Evolutionary conservation across 2,329 filamentous ascomycete species (phyloP).

Genomic region (Blastomyces silverae): DNA sequence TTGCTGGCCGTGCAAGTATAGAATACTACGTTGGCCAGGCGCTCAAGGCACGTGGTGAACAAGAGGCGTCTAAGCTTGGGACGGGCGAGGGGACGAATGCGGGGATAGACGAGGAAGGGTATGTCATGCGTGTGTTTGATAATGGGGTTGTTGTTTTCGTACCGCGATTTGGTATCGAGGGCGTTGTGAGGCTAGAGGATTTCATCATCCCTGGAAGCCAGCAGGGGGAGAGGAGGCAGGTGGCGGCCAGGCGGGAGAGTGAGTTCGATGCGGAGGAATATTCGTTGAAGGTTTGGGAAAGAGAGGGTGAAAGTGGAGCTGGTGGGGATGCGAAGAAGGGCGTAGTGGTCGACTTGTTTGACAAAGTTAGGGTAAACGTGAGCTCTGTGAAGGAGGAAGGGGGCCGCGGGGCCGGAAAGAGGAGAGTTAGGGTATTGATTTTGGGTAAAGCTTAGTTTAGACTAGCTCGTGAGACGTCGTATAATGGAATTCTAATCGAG

Average conservation of each 20-base stretch:
- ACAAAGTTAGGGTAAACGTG: constrained; percentile 82
- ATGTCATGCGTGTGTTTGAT: constrained; percentile 94
- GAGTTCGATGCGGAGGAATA: constrained; percentile 84
- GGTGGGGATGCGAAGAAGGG: constrained; percentile 36
- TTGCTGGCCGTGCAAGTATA: constrained; percentile 86
- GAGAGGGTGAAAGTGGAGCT: constrained; percentile 44
- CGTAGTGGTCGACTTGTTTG: constrained; percentile 71
- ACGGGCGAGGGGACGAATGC: constrained; percentile 25
- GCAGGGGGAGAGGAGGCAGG: constrained; percentile 23
- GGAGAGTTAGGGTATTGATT: constrained; percentile 50
- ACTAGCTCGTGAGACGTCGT: not conserved
- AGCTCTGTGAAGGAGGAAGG: constrained; percentile 84
- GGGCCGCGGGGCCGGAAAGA: constrained; percentile 73
- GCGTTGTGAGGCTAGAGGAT: constrained; percentile 78
- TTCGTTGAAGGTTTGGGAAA: constrained; percentile 56
- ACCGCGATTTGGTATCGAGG: constrained; percentile 90
- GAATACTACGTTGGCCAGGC: constrained; percentile 98
- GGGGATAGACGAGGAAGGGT: constrained; percentile 73
- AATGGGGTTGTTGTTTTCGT: constrained; percentile 98
- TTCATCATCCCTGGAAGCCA: constrained; percentile 51
- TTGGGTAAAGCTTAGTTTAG: constrained; percentile 26
- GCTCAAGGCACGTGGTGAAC: constrained; percentile 63
- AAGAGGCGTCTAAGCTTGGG: constrained; percentile 27
- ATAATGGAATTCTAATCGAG: not conserved
- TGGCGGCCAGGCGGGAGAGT: constrained; percentile 54